phyloP scores from a whole-genome alignment of 192 early-diverging fungal genomes.

The Backusella luteola region DNA sequence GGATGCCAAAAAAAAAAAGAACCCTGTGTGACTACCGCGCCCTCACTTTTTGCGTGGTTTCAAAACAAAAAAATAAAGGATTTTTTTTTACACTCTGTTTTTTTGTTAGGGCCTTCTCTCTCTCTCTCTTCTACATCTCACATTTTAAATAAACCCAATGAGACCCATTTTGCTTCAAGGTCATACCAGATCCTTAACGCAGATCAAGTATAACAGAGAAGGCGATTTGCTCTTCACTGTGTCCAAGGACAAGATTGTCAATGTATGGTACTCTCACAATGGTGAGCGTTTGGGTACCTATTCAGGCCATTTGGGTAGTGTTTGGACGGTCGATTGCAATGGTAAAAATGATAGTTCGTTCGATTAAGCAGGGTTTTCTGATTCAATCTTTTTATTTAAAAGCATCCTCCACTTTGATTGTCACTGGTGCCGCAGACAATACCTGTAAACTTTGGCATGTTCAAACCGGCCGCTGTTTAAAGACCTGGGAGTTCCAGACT shows the following conservation, averaged over 20 bases:
- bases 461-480: constrained; percentile 86
- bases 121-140: neutral
- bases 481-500: constrained; percentile 86
- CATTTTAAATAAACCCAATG: constrained; percentile 34
- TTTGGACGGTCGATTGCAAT: constrained; percentile 95
- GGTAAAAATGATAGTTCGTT: constrained; percentile 44
- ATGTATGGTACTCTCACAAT: constrained; percentile 97
- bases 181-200: constrained; percentile 94
- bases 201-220: constrained; percentile 97
- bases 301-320: constrained; percentile 88
- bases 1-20: too few species aligned
- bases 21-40: neutral
- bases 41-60: too few species aligned
- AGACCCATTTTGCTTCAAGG: constrained; percentile 96
- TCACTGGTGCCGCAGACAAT: constrained; percentile 93
- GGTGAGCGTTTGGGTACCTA: constrained; percentile 96
- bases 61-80: neutral
- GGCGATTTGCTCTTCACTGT: constrained; percentile 96
- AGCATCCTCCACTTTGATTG: constrained; percentile 72
- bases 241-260: constrained; percentile 92
- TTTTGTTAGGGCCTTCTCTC: neutral
- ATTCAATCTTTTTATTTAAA: neutral
- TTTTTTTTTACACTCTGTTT: neutral
- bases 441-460: constrained; percentile 91
- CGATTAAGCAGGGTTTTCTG: neutral